Evolutionary conservation across 140 eudicot genomes (phyloP).

Genomic region (Anethum foeniculum): DNA sequence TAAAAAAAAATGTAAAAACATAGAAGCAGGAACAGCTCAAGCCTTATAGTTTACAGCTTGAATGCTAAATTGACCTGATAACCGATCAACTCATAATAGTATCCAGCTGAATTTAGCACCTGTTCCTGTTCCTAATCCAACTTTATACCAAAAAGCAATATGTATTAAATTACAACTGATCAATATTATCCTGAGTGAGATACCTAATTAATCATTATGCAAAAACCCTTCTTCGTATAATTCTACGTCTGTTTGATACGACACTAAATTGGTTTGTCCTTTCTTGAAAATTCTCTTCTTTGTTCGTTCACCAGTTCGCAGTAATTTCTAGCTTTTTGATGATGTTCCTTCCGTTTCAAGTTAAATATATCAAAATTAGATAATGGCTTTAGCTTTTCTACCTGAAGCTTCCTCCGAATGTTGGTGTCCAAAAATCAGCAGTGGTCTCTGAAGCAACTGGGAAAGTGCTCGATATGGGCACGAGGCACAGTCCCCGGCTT

Average conservation of each 20-base stretch:
- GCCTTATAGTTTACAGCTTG: background rate
- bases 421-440: slow-evolving; percentile 86
- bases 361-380: background rate
- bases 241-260: slow-evolving; percentile 26
- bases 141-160: background rate
- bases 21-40: slow-evolving; percentile 36
- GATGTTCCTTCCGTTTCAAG: background rate
- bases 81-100: slow-evolving; percentile 2
- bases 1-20: background rate
- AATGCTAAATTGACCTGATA: slow-evolving; percentile 40
- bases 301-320: background rate
- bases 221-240: slow-evolving; percentile 17
- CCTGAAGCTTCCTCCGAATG: slow-evolving; percentile 60
- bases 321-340: background rate
- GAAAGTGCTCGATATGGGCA: slow-evolving; percentile 83
- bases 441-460: slow-evolving; percentile 65
- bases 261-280: slow-evolving; percentile 35
- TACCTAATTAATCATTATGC: slow-evolving; percentile 36
- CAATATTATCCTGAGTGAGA: slow-evolving; percentile 13
- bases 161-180: slow-evolving; percentile 6
- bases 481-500: slow-evolving; percentile 85
- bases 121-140: slow-evolving; percentile 47
- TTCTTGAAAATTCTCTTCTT: slow-evolving; percentile 23
- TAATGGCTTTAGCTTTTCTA: slow-evolving; percentile 20
- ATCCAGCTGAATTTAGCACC: slow-evolving; percentile 45